Evolutionary conservation across 768 basidiomycete genomes (phyloP).

Genomic region (Rhodotorula taiwanensis): DNA sequence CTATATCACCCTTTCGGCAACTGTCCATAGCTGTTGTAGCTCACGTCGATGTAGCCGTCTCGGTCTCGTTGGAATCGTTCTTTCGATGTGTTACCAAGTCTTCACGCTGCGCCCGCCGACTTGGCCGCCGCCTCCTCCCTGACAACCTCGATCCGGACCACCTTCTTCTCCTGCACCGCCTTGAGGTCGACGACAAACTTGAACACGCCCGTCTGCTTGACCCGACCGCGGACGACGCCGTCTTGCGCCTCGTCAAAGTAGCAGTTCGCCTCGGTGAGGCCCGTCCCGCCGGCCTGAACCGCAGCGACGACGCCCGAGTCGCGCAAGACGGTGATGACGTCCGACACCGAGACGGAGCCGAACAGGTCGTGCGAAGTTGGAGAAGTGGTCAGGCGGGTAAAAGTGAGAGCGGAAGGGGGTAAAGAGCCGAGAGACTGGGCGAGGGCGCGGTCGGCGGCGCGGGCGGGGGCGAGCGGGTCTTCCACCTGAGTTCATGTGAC

Average conservation of each 20-base stretch:
- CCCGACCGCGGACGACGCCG: slow-evolving; percentile 21
- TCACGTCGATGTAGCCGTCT: background rate
- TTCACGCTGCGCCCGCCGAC: too few relatives aligned
- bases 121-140: slow-evolving; percentile 4
- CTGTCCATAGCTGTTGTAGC: too few relatives aligned
- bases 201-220: slow-evolving; percentile 23
- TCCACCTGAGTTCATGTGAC: slow-evolving; percentile 3
- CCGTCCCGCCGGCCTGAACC: background rate
- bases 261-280: background rate
- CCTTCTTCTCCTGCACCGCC: background rate
- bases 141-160: background rate
- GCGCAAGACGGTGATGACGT: slow-evolving; percentile 7
- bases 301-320: slow-evolving; percentile 2
- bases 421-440: slow-evolving; percentile 3
- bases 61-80: too few relatives aligned
- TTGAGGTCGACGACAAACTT: slow-evolving; percentile 10
- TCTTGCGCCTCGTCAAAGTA: slow-evolving; percentile 9
- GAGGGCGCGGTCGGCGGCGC: slow-evolving; percentile 10
- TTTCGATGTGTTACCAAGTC: too few relatives aligned
- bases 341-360: slow-evolving; percentile 21
- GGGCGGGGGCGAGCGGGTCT: slow-evolving; percentile 13
- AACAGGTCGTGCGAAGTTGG: slow-evolving; percentile 31
- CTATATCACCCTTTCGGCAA: background rate
- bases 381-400: slow-evolving; percentile 24
- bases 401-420: background rate